Base-by-base conservation (phyloP, 768 basidiomycete species). In the Amanita inopinata region DNA sequence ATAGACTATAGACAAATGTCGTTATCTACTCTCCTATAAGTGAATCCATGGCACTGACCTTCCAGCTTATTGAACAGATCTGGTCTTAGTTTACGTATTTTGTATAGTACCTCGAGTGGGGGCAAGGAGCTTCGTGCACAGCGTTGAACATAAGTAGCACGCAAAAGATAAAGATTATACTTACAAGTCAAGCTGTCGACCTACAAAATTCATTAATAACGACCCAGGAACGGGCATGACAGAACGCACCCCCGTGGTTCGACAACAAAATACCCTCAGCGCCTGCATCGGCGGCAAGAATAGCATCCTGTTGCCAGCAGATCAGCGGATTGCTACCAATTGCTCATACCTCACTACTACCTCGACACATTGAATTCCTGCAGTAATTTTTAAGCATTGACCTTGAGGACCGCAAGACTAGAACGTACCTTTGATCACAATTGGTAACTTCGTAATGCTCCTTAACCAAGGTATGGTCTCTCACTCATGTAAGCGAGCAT, bases 241-340 rank as follows among this genome's bases (percentile, higher is more conserved):
- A 19, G 12, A 25, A 62, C 64, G 50, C 53, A 73, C 88, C 93
- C 43, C 93, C 93, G 52, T 97, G 93, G 51, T 97, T 97, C 0
- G 84, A 88, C 6, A 97, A 62, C 43, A 93, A 68, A 48, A 97
- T 89, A 3, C 85, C 93, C 44, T 93, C 81, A 12, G 87, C 81
- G 9, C 90, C 88, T 22, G 82, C 74, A 47, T 92, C 80, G 12
- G 73, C 77, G 20, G 91, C 91, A 34, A 90, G 73, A 31, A 88
- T 76, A 2, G 86, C 90, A 62, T 96, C 93, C 77, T 92, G 57
- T 8, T 54, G 49, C 22, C 44, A 51, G 43, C 31, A 49, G 23
- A 41, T 46, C 3, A 24, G 36, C 5, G 50, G 25, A 46, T 42
- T 7, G 40, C 36, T 38, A 14, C 15, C 2, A 47, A 25, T 2